Percentiles rank a stretch among this genome's conserved stretches.
Conservation (phyloP, 306 rosid species). For the Corylus heterophylla region DNA sequence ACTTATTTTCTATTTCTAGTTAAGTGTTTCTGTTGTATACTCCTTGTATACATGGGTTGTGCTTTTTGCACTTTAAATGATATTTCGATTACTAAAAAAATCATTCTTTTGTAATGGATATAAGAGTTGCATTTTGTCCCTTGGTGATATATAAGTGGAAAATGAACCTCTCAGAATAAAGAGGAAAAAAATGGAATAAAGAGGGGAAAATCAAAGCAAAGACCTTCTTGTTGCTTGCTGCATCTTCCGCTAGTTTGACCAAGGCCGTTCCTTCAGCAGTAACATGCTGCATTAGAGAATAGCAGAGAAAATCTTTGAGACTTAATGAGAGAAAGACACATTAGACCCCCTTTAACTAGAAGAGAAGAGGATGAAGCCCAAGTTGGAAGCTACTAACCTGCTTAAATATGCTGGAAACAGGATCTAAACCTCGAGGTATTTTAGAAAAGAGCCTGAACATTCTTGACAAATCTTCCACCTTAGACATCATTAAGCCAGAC, state of each 20-base stretch:
- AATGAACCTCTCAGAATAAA: slow-evolving; percentile 2
- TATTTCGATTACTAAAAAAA: too few species aligned
- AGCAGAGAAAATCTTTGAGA: slow-evolving; percentile 14
- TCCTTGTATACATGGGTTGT: too few species aligned
- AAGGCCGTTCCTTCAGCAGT: slow-evolving; percentile 91
- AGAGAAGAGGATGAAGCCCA: slow-evolving; percentile 11
- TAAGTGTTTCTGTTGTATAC: too few species aligned
- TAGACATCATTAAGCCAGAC: slow-evolving; percentile 10
- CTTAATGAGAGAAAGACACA: slow-evolving; percentile 14
- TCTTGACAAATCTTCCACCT: slow-evolving; percentile 91
- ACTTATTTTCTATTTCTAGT: too few species aligned
- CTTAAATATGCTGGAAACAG: slow-evolving; percentile 84
- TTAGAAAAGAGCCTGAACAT: slow-evolving; percentile 98
- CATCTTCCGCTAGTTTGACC: slow-evolving; percentile 97
- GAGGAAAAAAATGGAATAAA: background rate
- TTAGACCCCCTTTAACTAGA: background rate
- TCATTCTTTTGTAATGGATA: background rate
- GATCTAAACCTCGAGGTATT: slow-evolving; percentile 88
- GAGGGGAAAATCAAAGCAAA: slow-evolving; percentile 19
- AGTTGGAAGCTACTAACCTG: slow-evolving; percentile 54
- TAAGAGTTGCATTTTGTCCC: background rate
- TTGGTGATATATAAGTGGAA: background rate
- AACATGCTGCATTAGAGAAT: slow-evolving; percentile 68
- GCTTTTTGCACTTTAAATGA: too few species aligned
- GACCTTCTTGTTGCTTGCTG: slow-evolving; percentile 92